Evolutionary conservation across 176 grass and related monocot species (phyloP), one percentile per base, ranked within the genome.

Genomic region (Dactylis glomerata): DNA sequence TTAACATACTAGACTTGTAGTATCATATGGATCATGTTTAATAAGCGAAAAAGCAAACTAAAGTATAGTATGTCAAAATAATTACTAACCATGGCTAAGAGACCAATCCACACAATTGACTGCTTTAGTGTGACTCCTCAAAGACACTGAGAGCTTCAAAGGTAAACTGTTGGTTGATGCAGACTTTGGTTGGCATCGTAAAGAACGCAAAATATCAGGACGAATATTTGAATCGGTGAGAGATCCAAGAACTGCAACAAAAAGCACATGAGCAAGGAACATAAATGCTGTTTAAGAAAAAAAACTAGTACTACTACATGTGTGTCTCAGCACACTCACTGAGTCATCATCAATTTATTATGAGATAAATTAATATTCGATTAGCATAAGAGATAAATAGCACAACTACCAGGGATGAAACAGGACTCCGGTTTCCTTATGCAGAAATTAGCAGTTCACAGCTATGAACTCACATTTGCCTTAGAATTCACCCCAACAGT

Each of bases 51-150:
- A 50, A 20, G 0, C 28, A 5, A 68, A 8, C 2, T 66, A 41
- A 41, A 90, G 34, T 41, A 56, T 22, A 79, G 34, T 73, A 89
- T 80, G 41, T 37, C 23, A 57, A 36, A 90, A 52, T 73, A 58
- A 80, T 61, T 84, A 89, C 88, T 59, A 27, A 92, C 95, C 88
- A 86, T 97, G 84, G 66, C 71, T 94, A 1, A 73, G 59, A 7
- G 95, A 94, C 95, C 95, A 97, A 45, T 93, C 88, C 56, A 97
- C 33, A 76, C 84, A 88, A 80, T 93, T 97, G 79, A 92, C 87
- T 88, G 90, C 86, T 68, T 82, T 89, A 78, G 34, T 86, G 87
- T 97, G 95, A 66, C 82, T 80, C 15, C 32, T 52, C 77, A 97
- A 86, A 61, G 88, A 88, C 82, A 90, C 79, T 15, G 90, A 91